Conservation (phyloP, 768 basidiomycete species). For the Bullera alba region DNA sequence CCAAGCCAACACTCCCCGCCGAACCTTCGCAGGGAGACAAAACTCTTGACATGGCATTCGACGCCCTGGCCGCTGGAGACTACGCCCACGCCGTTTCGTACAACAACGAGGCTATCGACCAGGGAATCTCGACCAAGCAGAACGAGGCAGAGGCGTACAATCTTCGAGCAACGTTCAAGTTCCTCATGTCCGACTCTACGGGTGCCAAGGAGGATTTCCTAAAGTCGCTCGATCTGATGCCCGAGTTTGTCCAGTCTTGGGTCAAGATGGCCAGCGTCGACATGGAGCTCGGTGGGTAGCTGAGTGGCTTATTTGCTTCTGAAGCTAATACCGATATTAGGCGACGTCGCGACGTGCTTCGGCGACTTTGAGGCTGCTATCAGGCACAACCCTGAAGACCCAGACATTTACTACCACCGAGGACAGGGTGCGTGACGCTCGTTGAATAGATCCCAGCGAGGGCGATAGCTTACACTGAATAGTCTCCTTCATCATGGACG, state of each 20-base stretch:
- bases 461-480: not conserved
- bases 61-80: slow-evolving; percentile 77
- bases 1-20: slow-evolving; percentile 66
- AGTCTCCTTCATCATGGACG: slow-evolving; percentile 93
- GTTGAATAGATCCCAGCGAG: not conserved
- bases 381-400: slow-evolving; percentile 69
- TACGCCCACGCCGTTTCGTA: slow-evolving; percentile 73
- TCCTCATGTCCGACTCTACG: slow-evolving; percentile 74
- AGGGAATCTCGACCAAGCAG: slow-evolving; percentile 65
- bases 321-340: slow-evolving; percentile 4
- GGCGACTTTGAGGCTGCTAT: slow-evolving; percentile 87
- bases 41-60: slow-evolving; percentile 68
- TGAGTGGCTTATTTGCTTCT: not conserved
- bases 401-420: slow-evolving; percentile 97
- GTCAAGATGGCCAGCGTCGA: slow-evolving; percentile 95
- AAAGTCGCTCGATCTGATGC: slow-evolving; percentile 60
- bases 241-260: slow-evolving; percentile 72
- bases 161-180: slow-evolving; percentile 95
- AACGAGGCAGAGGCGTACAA: slow-evolving; percentile 78
- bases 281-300: slow-evolving; percentile 78
- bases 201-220: slow-evolving; percentile 79
- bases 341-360: slow-evolving; percentile 71
- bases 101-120: slow-evolving; percentile 75
- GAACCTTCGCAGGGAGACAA: slow-evolving; percentile 71
- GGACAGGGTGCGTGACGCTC: slow-evolving; percentile 65